A percentile compares a stretch with the other conserved stretches of the same genome.
Evolutionary conservation across 768 basidiomycete species (phyloP).

Genomic region (Collybiopsis luxurians): DNA sequence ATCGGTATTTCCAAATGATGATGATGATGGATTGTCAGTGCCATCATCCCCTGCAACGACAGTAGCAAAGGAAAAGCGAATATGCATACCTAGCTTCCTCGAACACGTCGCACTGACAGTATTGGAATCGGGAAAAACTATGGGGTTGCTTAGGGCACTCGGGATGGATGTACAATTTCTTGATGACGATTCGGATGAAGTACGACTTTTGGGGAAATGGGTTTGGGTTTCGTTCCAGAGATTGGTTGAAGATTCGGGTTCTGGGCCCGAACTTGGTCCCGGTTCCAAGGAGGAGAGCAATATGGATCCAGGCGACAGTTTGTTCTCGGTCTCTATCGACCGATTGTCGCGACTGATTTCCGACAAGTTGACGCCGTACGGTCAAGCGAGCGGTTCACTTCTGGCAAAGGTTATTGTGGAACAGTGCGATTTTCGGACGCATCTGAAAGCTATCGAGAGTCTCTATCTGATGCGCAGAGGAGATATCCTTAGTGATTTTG

Average conservation of each 20-base stretch:
- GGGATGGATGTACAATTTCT: conserved; percentile 23
- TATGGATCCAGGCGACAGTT: not conserved
- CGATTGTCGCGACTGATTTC: conserved; percentile 60
- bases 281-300: not conserved
- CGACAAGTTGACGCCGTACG: conserved; percentile 59
- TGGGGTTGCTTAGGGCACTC: conserved; percentile 69
- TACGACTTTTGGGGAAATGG: conserved; percentile 23
- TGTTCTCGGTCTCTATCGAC: conserved; percentile 58
- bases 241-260: no score
- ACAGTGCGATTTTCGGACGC: conserved; percentile 63
- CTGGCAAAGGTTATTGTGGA: conserved; percentile 60
- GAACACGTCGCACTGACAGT: conserved; percentile 55
- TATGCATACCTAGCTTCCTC: conserved; percentile 59
- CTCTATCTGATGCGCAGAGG: conserved; percentile 74
- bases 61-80: no score
- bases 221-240: conserved; percentile 32
- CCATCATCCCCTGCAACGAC: conserved; percentile 20
- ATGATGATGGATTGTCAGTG: no score
- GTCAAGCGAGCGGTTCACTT: conserved; percentile 45
- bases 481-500: conserved; percentile 74
- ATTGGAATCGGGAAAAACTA: conserved; percentile 70
- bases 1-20: no score
- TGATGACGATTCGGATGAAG: not conserved
- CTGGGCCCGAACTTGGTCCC: not conserved
- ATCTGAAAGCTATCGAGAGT: conserved; percentile 64